phyloP scores from a whole-genome alignment of 2,329 filamentous ascomycete genomes.

The Trichoderma aggressivum region DNA sequence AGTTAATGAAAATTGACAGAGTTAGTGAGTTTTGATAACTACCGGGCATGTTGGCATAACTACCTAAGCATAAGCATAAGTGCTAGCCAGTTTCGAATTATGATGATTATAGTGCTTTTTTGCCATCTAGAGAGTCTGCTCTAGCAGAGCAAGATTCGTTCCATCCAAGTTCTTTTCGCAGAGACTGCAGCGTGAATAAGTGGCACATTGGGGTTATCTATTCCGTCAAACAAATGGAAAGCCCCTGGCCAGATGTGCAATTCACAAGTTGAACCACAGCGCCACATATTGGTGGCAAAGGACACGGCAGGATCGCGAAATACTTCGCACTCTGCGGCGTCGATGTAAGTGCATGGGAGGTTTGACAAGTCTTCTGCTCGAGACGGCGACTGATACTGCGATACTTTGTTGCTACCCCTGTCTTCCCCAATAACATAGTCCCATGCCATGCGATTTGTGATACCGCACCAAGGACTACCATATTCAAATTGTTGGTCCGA shows the following conservation, averaged over 20 bases:
- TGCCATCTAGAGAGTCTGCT: no score
- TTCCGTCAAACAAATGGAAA: constrained; percentile 22
- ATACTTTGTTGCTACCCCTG: constrained; percentile 18
- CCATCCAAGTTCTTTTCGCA: constrained; percentile 21
- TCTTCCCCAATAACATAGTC: constrained; percentile 18
- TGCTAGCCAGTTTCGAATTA: background rate
- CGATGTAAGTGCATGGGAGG: constrained; percentile 24
- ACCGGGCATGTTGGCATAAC: background rate
- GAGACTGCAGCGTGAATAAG: constrained; percentile 21
- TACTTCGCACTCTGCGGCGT: constrained; percentile 24
- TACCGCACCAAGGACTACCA: constrained; percentile 22
- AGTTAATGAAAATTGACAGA: no score
- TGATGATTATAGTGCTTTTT: background rate
- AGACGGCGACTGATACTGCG: constrained; percentile 22
- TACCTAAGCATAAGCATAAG: background rate
- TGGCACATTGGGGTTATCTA: constrained; percentile 21
- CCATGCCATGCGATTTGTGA: constrained; percentile 22
- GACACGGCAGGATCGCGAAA: constrained; percentile 24
- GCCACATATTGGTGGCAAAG: constrained; percentile 23
- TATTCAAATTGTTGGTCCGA: constrained; percentile 25
- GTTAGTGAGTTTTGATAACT: background rate
- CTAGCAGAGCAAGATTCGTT: background rate
- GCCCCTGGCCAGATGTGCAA: constrained; percentile 25
- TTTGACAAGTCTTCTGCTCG: constrained; percentile 21
- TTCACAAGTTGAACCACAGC: constrained; percentile 23